Evolutionary conservation across 345 rosid genomes (phyloP), one percentile per base, ranked within the genome.

Genomic region (Trapa incisa): DNA sequence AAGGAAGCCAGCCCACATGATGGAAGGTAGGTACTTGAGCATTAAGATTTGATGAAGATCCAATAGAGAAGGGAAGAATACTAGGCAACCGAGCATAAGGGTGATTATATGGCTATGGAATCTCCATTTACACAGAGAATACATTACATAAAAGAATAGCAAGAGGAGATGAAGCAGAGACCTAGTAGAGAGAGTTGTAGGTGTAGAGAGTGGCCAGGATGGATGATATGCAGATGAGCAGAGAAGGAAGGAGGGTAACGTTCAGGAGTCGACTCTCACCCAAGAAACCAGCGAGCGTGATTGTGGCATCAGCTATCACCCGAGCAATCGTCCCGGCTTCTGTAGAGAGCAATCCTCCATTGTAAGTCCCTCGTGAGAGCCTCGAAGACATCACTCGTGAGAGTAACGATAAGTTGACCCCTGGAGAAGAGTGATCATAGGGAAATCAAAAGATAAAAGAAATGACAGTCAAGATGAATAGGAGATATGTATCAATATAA

Each of bases 381-480:
- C 99, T 81, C 16, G 99, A 89, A 4, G 99, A 91, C 99, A 95
- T 91, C 45, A 95, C 97, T 6, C 96, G 81, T 22, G 99, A 95
- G 22, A 95, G 86, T 60, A 95, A 79, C 1, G 99, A 82, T 63
- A 95, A 75, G 79, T 91, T 95, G 60, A 95, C 98, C 13, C 99
- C 99, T 94, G 74, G 10, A 74, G 10, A 73, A 17, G 35, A 37
- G 47, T n/a, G 63, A 43, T 42, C 32, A 64, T 6, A 32, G 43
- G 22, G 50, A 48, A 0, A 42, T 64, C 36, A 35, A 58, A 35
- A 58, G 36, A 32, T 11, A 32, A 9, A 22, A 22, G 29, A 22
- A 38, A 2, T 3, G 37, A 58, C 6, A 1, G 63, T 29, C 1
- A 35, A 58, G 7, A 32, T n/a, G 22, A 22, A n/a, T n/a, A 13